phyloP scores from a whole-genome alignment of 352 stramenopile genomes.

The Globisporangium yorkense region DNA sequence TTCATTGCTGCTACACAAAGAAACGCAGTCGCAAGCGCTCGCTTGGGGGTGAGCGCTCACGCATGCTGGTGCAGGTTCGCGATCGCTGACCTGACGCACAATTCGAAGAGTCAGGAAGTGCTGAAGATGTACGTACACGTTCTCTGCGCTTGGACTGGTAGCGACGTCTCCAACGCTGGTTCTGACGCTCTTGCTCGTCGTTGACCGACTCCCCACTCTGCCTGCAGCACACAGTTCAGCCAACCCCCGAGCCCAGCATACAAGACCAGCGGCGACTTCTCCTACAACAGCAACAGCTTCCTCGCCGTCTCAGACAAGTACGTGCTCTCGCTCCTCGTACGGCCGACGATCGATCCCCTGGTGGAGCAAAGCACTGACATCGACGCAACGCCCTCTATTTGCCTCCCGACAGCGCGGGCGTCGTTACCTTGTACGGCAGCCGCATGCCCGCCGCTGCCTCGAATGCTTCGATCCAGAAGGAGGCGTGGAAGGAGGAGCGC shows the following conservation, averaged over 20 bases:
- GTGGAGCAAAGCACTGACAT: not conserved
- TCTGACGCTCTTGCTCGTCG: not conserved
- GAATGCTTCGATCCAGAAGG: not conserved
- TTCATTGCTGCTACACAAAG: not conserved
- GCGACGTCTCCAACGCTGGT: not conserved
- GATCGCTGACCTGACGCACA: slow-evolving; percentile 23
- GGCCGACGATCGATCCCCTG: not conserved
- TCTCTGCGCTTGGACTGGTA: not conserved
- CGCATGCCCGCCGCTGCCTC: not conserved
- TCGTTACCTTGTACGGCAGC: slow-evolving; percentile 50
- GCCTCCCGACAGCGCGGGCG: slow-evolving; percentile 25
- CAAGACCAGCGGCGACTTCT: slow-evolving; percentile 77
- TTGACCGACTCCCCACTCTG: not conserved
- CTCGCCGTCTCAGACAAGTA: slow-evolving; percentile 77
- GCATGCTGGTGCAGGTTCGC: slow-evolving; percentile 25
- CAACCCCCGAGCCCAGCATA: slow-evolving; percentile 21
- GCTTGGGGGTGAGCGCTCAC: not conserved
- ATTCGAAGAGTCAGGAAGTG: slow-evolving; percentile 19
- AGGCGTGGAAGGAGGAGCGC: slow-evolving; percentile 13
- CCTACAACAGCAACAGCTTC: slow-evolving; percentile 33
- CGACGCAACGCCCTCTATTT: not conserved
- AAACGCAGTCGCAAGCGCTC: not conserved
- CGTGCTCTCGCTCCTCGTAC: slow-evolving; percentile 4
- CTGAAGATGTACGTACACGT: slow-evolving; percentile 26
- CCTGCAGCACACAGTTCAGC: slow-evolving; percentile 6